phyloP scores from a whole-genome alignment of 1,284 basidiomycete species.

The Malassezia dermatis region DNA sequence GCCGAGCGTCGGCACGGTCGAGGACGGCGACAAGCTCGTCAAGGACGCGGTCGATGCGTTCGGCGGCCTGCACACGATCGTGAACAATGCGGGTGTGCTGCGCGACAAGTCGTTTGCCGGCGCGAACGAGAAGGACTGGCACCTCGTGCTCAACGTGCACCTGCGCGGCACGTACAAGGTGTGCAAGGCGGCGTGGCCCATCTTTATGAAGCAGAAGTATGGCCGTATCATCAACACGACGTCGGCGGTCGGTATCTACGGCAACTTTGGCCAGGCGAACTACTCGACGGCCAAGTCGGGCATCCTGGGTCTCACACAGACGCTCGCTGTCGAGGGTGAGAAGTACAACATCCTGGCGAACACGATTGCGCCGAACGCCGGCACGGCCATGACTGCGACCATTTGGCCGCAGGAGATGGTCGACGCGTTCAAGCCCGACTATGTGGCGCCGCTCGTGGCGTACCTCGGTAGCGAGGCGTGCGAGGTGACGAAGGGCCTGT shows the following conservation, averaged over 20 bases:
- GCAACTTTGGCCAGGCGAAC: conserved; percentile 88
- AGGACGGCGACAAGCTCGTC: conserved; percentile 82
- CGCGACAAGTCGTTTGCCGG: conserved; percentile 75
- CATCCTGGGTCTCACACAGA: conserved; percentile 78
- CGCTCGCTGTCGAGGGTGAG: conserved; percentile 81
- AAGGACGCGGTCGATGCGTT: conserved; percentile 78
- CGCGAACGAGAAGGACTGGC: conserved; percentile 89
- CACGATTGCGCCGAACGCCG: conserved; percentile 86
- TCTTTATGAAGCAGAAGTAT: conserved; percentile 93
- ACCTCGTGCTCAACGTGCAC: conserved; percentile 78
- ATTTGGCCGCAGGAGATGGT: conserved; percentile 80
- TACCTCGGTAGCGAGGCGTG: conserved; percentile 73
- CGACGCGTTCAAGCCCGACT: conserved; percentile 90
- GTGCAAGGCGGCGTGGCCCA: conserved; percentile 88
- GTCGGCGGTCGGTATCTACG: conserved; percentile 81
- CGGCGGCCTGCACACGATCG: conserved; percentile 71
- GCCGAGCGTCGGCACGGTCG: conserved; percentile 70
- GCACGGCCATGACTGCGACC: conserved; percentile 50
- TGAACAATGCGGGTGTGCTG: conserved; percentile 90
- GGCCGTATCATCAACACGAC: conserved; percentile 89
- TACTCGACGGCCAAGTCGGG: conserved; percentile 71
- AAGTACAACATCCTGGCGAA: conserved; percentile 74
- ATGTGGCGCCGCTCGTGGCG: conserved; percentile 77
- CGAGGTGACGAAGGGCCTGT: conserved; percentile 65
- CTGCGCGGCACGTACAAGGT: conserved; percentile 56